Conservation (phyloP, 345 rosid genomes). For the Eucalyptus curtisii region DNA sequence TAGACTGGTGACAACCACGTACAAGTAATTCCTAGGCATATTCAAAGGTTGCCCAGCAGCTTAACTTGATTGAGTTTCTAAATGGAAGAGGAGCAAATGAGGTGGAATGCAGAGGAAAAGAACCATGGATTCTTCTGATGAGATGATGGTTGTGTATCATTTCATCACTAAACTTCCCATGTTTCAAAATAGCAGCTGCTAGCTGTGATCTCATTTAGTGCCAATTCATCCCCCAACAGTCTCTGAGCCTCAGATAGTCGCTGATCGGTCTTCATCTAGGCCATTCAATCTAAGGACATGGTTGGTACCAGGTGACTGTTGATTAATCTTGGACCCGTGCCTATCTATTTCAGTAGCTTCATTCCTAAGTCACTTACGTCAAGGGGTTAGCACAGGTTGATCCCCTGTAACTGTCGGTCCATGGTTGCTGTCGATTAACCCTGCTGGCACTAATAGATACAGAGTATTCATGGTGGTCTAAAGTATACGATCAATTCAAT, state of each 20-base stretch:
- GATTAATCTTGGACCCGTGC: background rate
- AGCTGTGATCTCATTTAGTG: background rate
- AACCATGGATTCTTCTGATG: background rate
- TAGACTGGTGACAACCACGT: background rate
- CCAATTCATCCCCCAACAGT: background rate
- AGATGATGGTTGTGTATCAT: background rate
- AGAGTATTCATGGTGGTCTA: background rate
- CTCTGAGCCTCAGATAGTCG: background rate
- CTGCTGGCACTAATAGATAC: background rate
- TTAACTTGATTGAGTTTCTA: background rate
- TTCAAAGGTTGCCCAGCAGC: background rate
- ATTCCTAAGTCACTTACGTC: background rate
- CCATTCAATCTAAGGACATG: background rate
- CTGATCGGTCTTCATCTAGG: background rate
- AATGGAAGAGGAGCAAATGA: background rate
- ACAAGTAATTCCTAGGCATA: background rate
- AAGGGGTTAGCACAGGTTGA: background rate
- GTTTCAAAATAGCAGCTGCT: background rate
- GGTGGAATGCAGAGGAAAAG: background rate
- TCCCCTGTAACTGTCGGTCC: background rate
- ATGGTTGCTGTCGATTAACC: background rate
- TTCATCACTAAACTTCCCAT: background rate
- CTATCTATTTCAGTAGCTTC: background rate
- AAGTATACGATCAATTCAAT: background rate
- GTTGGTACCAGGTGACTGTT: background rate